Base-by-base conservation (phyloP, 2,329 filamentous ascomycete genomes). In the Ophiocordyceps sinensis region DNA sequence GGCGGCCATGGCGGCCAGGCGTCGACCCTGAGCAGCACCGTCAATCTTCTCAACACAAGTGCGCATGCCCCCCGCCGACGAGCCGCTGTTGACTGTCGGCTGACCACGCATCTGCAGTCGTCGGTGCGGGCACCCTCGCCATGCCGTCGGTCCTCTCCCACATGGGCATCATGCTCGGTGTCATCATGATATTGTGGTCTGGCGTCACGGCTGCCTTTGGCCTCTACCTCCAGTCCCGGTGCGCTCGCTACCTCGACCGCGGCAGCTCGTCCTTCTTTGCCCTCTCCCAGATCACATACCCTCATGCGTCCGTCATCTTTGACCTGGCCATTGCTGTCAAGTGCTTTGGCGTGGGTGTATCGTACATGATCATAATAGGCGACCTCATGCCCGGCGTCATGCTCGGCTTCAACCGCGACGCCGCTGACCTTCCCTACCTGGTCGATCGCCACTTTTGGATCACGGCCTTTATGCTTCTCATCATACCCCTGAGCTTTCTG, bases 1-100 rank as follows among this genome's bases (percentile, higher is more conserved):
- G 74, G 71, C 43, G 82, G 82, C 45, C 54, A 59, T 44, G 57
- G 57, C 21, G 88, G 91, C 41, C 76, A 88, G 56, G 91, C 91
- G 51, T 83, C 85, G 51, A 94, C 85, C 77, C 61, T 82, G 41
- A 94, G 87, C 65, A 94, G 88, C 58, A 82, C 91, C 49, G 82
- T 96, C 64, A 98, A 98, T 60, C 70, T 98, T 48, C 72, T 96
- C 48, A 98, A 98, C 62, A 98, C 91, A 15, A 98, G 85, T 91
- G 71, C 44, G 76, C 53, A 35, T 28, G 17, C 35, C 28, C 36
- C 12, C 21, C 28, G 15, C 34, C 47, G 36, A 49, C 46, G 43
- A 4, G 19, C 19, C 19, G 4, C 4, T 19, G 19, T 21, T 15
- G 8, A 11, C 23, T 21, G 38, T 35, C 34, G 44, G 43, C 50